These are phyloP conservation scores for Thielaviopsis cerberus DNA, from an alignment of 2,329 filamentous ascomycete genomes.

Conservation along the genomic window DNA sequence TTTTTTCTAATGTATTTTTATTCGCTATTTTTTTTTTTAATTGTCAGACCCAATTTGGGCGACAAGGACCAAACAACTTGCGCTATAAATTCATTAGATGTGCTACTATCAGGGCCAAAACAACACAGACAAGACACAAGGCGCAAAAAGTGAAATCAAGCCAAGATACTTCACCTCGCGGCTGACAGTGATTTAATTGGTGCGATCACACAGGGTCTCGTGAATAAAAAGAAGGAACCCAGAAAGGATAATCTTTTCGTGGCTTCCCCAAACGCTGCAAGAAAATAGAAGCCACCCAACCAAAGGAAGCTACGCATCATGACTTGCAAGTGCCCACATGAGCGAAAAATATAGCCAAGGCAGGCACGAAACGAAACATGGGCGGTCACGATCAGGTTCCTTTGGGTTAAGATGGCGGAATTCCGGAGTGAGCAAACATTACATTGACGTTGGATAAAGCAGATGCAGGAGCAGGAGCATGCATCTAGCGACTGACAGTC, in stretches of 20 bases:
- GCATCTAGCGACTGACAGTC: neutral
- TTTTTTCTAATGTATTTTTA: neutral
- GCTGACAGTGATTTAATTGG: too few relatives aligned
- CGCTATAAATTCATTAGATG: too few relatives aligned
- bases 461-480: neutral
- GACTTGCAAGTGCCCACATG: too few relatives aligned
- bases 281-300: too few relatives aligned
- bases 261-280: too few relatives aligned
- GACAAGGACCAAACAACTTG: neutral
- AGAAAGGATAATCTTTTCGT: too few relatives aligned
- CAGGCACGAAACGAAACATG: neutral
- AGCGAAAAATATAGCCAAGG: neutral
- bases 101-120: too few relatives aligned
- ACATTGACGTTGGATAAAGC: neutral
- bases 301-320: too few relatives aligned
- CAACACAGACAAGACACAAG: neutral
- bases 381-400: neutral
- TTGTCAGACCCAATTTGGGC: neutral
- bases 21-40: neutral
- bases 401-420: neutral
- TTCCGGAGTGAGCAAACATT: neutral
- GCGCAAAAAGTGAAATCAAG: neutral
- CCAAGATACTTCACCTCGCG: neutral
- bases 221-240: too few relatives aligned
- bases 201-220: too few relatives aligned